Base-by-base conservation (phyloP, 1,139 yeast species). In the Pichia sp. region DNA sequence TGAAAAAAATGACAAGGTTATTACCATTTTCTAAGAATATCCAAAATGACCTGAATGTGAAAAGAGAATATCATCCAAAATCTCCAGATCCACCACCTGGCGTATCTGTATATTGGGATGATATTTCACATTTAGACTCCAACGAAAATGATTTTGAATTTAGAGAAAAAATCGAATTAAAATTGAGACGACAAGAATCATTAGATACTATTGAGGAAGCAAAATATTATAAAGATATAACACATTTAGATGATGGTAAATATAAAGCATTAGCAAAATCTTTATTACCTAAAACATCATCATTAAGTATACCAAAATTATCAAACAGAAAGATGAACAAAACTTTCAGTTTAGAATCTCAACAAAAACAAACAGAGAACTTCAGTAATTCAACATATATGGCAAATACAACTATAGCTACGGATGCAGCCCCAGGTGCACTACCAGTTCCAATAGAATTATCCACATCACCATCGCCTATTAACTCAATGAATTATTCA, bases 231-330 rank as follows among this genome's bases (percentile, higher is more conserved):
- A 74, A 72, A 51, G 72, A 78, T 49, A 72, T 75, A 44, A 81
- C 77, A 49, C 82, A 83, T 18, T 73, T 81, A 42, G 91, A 83
- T 57, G 84, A 83, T 60, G 81, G 83, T 0, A 73, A 95, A 51
- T 67, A 84, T 38, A 71, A 85, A 36, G 96, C 96, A 0, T 78
- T 88, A 42, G 79, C 77, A 57, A 80, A 81, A 54, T 78, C 88
- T 0, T 60, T 88, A 6, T 72, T 81, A 2, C 79, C 84, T 11
- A 79, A 76, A 29, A 27, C 51, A 14, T 29, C 38, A 3, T 36
- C 51, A 8, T 7, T 46, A 5, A 28, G 29, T 22, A 28, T 53
- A 3, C 31, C 53, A 18, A 50, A 46, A 28, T 46, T 51, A 13
- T 31, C 51, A 13, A 51, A 27, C 30, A 51, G 30, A 33, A 29